Conservation (phyloP, 2,329 filamentous ascomycete species). For the Conoideocrella luteorostrata region DNA sequence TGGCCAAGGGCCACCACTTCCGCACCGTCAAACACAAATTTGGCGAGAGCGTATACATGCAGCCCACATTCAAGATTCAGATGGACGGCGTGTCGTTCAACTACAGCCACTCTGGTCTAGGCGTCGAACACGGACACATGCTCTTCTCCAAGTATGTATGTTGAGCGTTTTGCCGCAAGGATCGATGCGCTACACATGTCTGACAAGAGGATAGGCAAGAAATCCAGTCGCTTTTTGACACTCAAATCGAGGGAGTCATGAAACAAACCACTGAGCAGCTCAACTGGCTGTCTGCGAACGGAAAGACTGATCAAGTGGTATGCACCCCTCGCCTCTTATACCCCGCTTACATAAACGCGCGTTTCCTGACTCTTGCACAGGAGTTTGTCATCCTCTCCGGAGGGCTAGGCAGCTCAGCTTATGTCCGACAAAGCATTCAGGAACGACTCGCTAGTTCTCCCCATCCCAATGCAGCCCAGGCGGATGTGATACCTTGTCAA, state of each 20-base stretch:
- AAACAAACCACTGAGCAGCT: conserved; percentile 33
- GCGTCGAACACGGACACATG: conserved; percentile 35
- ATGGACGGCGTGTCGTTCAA: conserved; percentile 37
- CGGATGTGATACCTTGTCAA: conserved; percentile 36
- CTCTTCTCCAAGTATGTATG: conserved; percentile 32
- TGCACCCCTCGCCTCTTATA: conserved; percentile 7
- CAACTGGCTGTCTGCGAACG: conserved; percentile 26
- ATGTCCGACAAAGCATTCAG: conserved; percentile 37
- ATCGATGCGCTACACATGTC: too few relatives aligned
- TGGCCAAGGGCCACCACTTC: conserved; percentile 33
- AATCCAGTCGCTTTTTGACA: conserved; percentile 37
- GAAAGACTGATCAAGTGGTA: conserved; percentile 28
- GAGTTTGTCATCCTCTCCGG: conserved; percentile 38
- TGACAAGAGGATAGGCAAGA: conserved; percentile 26
- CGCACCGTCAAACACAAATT: conserved; percentile 35
- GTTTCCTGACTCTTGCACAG: conserved; percentile 16
- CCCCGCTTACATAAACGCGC: not conserved
- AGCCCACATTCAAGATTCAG: conserved; percentile 32
- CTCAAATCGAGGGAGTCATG: conserved; percentile 32
- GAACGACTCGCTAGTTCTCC: conserved; percentile 25
- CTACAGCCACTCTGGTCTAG: conserved; percentile 29
- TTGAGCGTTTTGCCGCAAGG: too few relatives aligned
- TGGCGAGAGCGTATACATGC: conserved; percentile 36
- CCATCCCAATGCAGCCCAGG: conserved; percentile 28
- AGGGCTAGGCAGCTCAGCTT: conserved; percentile 38